phyloP scores from a whole-genome alignment of 2,329 filamentous ascomycete genomes.

The Aureobasidium sp. region DNA sequence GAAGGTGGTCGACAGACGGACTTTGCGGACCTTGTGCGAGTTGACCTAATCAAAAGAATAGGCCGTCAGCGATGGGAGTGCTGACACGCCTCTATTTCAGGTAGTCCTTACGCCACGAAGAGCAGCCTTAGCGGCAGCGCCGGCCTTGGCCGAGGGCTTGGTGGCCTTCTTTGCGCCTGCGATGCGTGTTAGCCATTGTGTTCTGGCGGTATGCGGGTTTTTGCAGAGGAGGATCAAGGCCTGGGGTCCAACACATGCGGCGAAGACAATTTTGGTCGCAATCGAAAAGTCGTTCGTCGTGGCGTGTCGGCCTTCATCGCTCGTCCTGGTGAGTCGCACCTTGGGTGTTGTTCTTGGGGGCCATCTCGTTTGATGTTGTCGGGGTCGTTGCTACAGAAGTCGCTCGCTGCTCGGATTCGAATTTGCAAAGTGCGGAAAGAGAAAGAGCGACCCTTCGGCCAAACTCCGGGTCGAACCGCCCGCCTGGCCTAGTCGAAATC shows the following conservation, averaged over 20 bases:
- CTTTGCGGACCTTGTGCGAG: conserved; percentile 85
- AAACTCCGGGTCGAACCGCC: not conserved
- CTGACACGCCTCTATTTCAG: conserved; percentile 40
- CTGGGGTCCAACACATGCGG: conserved; percentile 10
- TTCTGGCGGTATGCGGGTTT: conserved; percentile 15
- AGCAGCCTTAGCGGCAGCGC: conserved; percentile 88
- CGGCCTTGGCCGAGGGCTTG: conserved; percentile 72
- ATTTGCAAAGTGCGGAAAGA: not conserved
- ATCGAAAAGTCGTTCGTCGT: not conserved
- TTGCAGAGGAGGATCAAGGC: conserved; percentile 3
- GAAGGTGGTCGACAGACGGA: conserved; percentile 89
- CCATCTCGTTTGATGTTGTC: conserved; percentile 29
- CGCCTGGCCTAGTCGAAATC: not conserved
- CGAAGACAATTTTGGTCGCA: conserved; percentile 12
- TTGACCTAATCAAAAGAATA: conserved; percentile 51
- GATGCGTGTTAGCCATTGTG: conserved; percentile 21
- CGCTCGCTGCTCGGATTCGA: conserved; percentile 19
- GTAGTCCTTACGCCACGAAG: conserved; percentile 78
- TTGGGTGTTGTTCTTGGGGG: conserved; percentile 32
- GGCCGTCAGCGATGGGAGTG: conserved; percentile 46
- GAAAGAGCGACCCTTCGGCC: not conserved
- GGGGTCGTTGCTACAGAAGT: conserved; percentile 24
- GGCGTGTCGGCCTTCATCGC: not conserved
- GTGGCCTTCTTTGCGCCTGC: conserved; percentile 26
- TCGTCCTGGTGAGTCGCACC: conserved; percentile 12